A percentile compares a stretch with the other conserved stretches of the same genome.
phyloP scores from a whole-genome alignment of 805 yeast genomes.

The Candida khao-thaluensis region DNA sequence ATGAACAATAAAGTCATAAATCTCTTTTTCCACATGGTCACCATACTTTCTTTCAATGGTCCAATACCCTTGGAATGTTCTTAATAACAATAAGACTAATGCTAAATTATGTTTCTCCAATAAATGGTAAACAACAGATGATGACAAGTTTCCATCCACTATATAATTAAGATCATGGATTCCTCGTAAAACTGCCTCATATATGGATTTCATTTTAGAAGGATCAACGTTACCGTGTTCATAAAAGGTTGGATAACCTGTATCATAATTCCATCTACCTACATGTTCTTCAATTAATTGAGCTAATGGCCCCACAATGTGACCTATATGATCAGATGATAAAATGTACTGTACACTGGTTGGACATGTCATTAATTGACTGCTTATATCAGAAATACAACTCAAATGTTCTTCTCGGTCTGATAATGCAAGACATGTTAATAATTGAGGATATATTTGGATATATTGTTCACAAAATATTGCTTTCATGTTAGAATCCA shows the following conservation, averaged over 20 bases:
- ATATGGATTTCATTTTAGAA: constrained; percentile 23
- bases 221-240: constrained; percentile 17
- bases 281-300: constrained; percentile 43
- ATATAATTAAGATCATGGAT: constrained; percentile 30
- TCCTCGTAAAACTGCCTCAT: constrained; percentile 30
- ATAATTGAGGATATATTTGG: constrained; percentile 50
- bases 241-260: constrained; percentile 30
- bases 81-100: constrained; percentile 46
- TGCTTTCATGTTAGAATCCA: constrained; percentile 47
- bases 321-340: constrained; percentile 36
- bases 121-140: constrained; percentile 20
- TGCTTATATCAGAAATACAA: constrained; percentile 29
- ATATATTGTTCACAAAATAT: constrained; percentile 53
- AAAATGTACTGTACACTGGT: constrained; percentile 41
- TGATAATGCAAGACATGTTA: constrained; percentile 45
- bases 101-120: constrained; percentile 38
- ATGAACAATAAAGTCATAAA: constrained; percentile 49
- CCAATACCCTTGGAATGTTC: constrained; percentile 58
- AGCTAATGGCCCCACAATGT: constrained; percentile 48
- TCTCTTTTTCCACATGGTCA: constrained; percentile 65
- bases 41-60: constrained; percentile 59
- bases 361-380: constrained; percentile 47
- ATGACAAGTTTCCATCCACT: constrained; percentile 22
- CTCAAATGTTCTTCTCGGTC: constrained; percentile 52
- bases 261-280: constrained; percentile 35